Percentiles rank a stretch among this genome's conserved stretches.
Evolutionary conservation across 1,139 yeast genomes (phyloP).

Genomic region (Dujonia santamariae): DNA sequence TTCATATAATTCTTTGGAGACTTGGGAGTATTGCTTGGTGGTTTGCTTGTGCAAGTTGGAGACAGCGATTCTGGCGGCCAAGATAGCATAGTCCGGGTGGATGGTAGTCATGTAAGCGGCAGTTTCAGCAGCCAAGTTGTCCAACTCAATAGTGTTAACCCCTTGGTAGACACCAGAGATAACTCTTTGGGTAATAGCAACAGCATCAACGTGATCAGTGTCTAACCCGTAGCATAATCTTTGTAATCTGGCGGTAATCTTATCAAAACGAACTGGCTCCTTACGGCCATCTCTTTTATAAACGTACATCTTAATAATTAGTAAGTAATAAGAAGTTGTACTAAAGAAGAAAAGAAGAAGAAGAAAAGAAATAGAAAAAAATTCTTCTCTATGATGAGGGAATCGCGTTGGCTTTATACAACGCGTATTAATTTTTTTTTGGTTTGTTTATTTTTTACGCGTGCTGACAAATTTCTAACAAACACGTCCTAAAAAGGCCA

Average conservation of each 20-base stretch:
- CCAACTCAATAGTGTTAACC: slow-evolving; percentile 89
- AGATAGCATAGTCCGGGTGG: slow-evolving; percentile 92
- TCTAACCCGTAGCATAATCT: slow-evolving; percentile 78
- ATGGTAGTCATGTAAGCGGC: slow-evolving; percentile 96
- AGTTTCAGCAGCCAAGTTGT: slow-evolving; percentile 93
- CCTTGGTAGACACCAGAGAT: slow-evolving; percentile 94
- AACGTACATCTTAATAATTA: slow-evolving; percentile 39
- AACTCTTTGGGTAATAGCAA: slow-evolving; percentile 83
- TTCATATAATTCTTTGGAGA: slow-evolving; percentile 61
- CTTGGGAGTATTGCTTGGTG: slow-evolving; percentile 82
- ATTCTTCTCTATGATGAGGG: too few relatives aligned
- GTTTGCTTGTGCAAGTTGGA: slow-evolving; percentile 93
- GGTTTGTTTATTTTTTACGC: too few relatives aligned
- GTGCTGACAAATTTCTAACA: too few relatives aligned
- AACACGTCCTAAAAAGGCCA: too few relatives aligned
- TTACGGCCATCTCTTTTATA: slow-evolving; percentile 72
- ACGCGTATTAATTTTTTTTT: too few relatives aligned
- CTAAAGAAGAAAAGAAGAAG: slow-evolving; percentile 2
- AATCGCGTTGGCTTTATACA: too few relatives aligned
- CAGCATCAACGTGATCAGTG: slow-evolving; percentile 81
- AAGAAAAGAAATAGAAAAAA: slow-evolving; percentile 4
- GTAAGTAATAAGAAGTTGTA: background rate
- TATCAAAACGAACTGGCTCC: slow-evolving; percentile 81
- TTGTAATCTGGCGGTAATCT: slow-evolving; percentile 51
- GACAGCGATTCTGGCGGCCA: slow-evolving; percentile 94